phyloP scores from a whole-genome alignment of 1,284 basidiomycete species.

The Volvariella surrecta region DNA sequence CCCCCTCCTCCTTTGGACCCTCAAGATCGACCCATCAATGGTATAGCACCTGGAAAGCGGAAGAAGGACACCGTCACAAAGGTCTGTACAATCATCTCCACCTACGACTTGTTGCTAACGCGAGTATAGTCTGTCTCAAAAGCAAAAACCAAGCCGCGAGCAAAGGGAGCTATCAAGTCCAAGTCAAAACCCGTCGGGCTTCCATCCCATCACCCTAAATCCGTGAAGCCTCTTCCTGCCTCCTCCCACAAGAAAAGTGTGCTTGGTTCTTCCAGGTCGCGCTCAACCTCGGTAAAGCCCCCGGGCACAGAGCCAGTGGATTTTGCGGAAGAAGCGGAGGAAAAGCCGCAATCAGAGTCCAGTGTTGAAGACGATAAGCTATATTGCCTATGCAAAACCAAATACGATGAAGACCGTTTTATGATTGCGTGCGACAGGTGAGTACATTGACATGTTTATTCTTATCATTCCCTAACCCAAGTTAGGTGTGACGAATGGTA shows the following conservation, averaged over 20 bases:
- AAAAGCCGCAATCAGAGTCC: slow-evolving; percentile 46
- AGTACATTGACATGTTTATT: slow-evolving; percentile 13
- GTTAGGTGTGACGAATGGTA: slow-evolving; percentile 85
- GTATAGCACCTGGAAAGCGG: slow-evolving; percentile 15
- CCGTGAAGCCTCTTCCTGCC: slow-evolving; percentile 19
- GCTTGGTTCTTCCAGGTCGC: slow-evolving; percentile 38
- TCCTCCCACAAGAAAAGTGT: slow-evolving; percentile 10
- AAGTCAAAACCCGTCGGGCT: slow-evolving; percentile 23
- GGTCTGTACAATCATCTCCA: slow-evolving; percentile 21
- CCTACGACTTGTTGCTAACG: too few relatives aligned
- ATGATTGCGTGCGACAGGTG: slow-evolving; percentile 91
- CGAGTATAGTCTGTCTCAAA: slow-evolving; percentile 13
- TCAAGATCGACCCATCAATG: slow-evolving; percentile 1
- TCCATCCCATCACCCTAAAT: slow-evolving; percentile 21
- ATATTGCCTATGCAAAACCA: slow-evolving; percentile 77
- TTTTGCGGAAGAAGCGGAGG: slow-evolving; percentile 33
- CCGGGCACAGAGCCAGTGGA: slow-evolving; percentile 28
- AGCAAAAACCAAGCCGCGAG: slow-evolving; percentile 28
- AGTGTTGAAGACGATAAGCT: slow-evolving; percentile 65
- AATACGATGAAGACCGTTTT: slow-evolving; percentile 71
- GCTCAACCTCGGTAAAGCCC: slow-evolving; percentile 63
- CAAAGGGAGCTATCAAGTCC: slow-evolving; percentile 26
- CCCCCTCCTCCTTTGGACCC: slow-evolving; percentile 11
- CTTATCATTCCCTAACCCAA: background rate
- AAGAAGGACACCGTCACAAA: slow-evolving; percentile 37